phyloP scores from a whole-genome alignment of 768 basidiomycete genomes.

The Tephrocybe rancida region DNA sequence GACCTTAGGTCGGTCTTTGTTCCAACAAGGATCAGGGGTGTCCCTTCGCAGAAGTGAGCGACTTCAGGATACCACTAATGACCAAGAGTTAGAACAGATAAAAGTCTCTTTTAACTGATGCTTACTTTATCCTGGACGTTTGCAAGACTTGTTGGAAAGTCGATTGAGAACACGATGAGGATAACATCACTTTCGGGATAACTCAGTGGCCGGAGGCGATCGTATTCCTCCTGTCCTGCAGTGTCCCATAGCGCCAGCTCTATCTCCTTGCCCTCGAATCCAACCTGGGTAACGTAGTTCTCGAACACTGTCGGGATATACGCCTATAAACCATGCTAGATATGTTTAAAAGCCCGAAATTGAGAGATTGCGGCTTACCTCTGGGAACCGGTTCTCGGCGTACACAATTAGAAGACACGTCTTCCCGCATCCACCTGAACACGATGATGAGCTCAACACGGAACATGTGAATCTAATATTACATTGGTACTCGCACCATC shows the following conservation, averaged over 20 bases:
- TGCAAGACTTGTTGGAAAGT: slow-evolving; percentile 88
- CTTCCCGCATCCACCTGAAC: slow-evolving; percentile 83
- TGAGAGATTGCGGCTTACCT: slow-evolving; percentile 51
- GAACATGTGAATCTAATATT: slow-evolving; percentile 3
- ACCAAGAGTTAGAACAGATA: slow-evolving; percentile 6
- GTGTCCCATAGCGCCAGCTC: slow-evolving; percentile 99
- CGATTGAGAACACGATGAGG: slow-evolving; percentile 92
- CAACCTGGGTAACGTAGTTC: slow-evolving; percentile 88
- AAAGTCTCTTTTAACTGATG: not conserved
- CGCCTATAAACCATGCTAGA: slow-evolving; percentile 50
- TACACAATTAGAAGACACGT: slow-evolving; percentile 97
- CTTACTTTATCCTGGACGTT: slow-evolving; percentile 90
- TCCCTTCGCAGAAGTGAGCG: slow-evolving; percentile 87
- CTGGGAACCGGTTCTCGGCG: slow-evolving; percentile 94
- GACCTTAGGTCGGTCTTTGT: slow-evolving; percentile 92
- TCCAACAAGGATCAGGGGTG: slow-evolving; percentile 88
- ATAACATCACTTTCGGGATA: slow-evolving; percentile 91
- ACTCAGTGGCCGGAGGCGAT: slow-evolving; percentile 81
- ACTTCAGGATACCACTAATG: slow-evolving; percentile 91
- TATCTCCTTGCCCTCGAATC: slow-evolving; percentile 85
- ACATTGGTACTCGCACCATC: slow-evolving; percentile 59
- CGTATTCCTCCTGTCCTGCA: slow-evolving; percentile 97
- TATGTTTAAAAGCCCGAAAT: slow-evolving; percentile 16
- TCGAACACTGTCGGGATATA: slow-evolving; percentile 95
- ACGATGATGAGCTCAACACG: slow-evolving; percentile 16